Base-by-base conservation (phyloP, 2,329 filamentous ascomycete genomes). In the Aspergillus pseudoviridinutans region DNA sequence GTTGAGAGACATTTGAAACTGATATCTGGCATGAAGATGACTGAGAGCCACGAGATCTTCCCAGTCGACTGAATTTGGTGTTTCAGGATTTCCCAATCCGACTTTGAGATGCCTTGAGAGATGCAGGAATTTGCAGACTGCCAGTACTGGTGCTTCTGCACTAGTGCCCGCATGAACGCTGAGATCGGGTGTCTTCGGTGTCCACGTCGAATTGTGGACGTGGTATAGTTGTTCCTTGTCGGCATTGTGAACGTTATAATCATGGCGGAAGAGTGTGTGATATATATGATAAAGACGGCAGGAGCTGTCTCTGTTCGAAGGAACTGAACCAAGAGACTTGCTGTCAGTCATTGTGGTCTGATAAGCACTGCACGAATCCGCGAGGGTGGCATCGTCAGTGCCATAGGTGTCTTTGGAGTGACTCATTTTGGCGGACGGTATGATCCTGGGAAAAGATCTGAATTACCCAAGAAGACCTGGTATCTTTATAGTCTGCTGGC, bases 41-140 rank as follows among this genome's bases (percentile, higher is more conserved):
- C 66, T 67, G 47, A 70, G 64, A 41, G 64, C 65, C 32, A 62
- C 63, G 5, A 75, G 57, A 20, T 68, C 64, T 53, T 72, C 68
- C 70, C 71, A 75, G 12, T 56, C 54, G 27, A 73, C 61, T 5
- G 52, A 49, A n/a, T 58, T 60, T 24, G 62, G 50, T 7, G 61
- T 52, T 4, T 56, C 52, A 4, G 70, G 70, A 49, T 74, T 63
- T 41, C 71, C 69, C 69, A 9, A 75, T 60, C 7, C 71, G 41
- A 75, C 60, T 56, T 71, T 70, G 20, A 64, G 59, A 54, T 69
- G 64, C 17, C 65, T 64, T 5, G 71, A 73, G 53, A 75, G 68
- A 41, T 68, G 66, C 10, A 64, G 54, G 55, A 71, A 75, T 49
- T 74, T 72, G 57, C 66, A 68, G 4, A 69, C 62, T 0, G 66